Conservation (phyloP, 1,284 basidiomycete genomes). For the Ganoderma resinaceum region DNA sequence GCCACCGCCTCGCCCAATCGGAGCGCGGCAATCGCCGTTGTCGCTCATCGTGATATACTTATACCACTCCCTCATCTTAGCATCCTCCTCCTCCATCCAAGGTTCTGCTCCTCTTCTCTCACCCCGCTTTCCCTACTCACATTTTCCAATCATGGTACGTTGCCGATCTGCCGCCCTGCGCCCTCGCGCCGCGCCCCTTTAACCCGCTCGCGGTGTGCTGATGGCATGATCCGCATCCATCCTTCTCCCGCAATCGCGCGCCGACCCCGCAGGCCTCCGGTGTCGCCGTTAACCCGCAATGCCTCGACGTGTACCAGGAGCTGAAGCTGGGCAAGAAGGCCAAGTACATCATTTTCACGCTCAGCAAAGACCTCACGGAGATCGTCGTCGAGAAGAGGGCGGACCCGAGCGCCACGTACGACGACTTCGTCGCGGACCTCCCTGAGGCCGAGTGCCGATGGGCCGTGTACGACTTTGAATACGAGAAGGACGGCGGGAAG, state of each 20-base stretch:
- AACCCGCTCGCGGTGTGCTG: background rate
- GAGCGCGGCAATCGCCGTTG: constrained; percentile 41
- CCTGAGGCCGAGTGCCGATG: constrained; percentile 85
- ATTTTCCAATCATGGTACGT: constrained; percentile 36
- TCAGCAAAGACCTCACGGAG: constrained; percentile 73
- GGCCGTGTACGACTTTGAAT: constrained; percentile 95
- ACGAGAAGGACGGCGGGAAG: constrained; percentile 80
- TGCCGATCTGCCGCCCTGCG: background rate
- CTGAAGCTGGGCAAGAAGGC: constrained; percentile 86
- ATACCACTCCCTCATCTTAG: constrained; percentile 17
- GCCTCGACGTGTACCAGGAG: constrained; percentile 71
- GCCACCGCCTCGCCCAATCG: constrained; percentile 36
- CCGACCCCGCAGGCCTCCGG: constrained; percentile 71
- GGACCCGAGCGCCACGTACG: constrained; percentile 61
- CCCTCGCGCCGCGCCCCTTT: background rate
- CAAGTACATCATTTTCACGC: constrained; percentile 89
- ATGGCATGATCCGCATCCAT: background rate
- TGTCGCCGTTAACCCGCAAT: constrained; percentile 66
- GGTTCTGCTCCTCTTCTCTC: constrained; percentile 25
- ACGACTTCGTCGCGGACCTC: constrained; percentile 80
- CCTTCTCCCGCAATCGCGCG: constrained; percentile 10
- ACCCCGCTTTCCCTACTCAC: constrained; percentile 18
- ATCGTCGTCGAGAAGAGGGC: constrained; percentile 76
- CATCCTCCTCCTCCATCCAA: constrained; percentile 22
- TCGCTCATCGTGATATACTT: constrained; percentile 41